Conservation (phyloP, 176 grass and related monocot species). For the Oryza officinalis region DNA sequence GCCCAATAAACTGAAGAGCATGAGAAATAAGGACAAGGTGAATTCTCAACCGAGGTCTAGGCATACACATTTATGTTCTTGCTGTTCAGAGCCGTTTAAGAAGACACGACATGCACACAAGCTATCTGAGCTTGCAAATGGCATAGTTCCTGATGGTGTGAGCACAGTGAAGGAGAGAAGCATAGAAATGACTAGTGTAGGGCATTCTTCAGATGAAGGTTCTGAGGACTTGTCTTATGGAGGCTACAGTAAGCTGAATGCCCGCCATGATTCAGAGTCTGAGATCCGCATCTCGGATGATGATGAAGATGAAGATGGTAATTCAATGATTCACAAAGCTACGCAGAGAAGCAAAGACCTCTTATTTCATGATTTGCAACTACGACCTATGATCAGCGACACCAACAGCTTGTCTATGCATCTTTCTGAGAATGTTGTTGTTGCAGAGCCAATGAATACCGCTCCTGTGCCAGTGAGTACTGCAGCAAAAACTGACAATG, state of each 20-base stretch:
- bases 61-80: conserved; percentile 39
- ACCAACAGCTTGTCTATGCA: background rate
- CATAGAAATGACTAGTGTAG: conserved; percentile 29
- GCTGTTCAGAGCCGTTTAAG: conserved; percentile 57
- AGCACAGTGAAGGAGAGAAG: conserved; percentile 40
- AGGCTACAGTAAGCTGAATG: conserved; percentile 62
- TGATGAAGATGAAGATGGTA: conserved; percentile 31
- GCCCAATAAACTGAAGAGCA: conserved; percentile 19
- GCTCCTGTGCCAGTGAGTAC: conserved; percentile 23
- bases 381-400: conserved; percentile 35
- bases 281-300: conserved; percentile 45
- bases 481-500: background rate
- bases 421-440: conserved; percentile 20
- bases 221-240: conserved; percentile 39
- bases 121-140: conserved; percentile 25
- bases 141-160: conserved; percentile 10
- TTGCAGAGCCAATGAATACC: conserved; percentile 6
- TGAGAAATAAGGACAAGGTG: conserved; percentile 37
- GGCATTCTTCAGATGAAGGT: conserved; percentile 39
- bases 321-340: conserved; percentile 10
- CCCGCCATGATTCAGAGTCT: conserved; percentile 52
- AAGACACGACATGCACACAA: conserved; percentile 29
- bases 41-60: background rate
- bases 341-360: conserved; percentile 17
- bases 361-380: conserved; percentile 18